Evolutionary conservation across 2,329 filamentous ascomycete genomes (phyloP).

Genomic region (Zasmidium angulare): DNA sequence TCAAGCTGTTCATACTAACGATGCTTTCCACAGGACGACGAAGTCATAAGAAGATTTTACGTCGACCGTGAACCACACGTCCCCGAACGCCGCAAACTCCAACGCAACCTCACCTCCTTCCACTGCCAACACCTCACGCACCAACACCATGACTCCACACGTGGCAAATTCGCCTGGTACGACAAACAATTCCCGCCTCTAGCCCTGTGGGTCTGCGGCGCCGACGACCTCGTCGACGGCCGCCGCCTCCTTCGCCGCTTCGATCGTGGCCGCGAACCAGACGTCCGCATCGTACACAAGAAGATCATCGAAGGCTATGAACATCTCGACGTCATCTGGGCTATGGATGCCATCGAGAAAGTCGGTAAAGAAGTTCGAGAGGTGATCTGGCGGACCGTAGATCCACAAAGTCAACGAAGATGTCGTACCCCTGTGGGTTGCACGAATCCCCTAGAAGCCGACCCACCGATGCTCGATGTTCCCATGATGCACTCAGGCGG

Average conservation of each 20-base stretch:
- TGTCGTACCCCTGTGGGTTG: constrained; percentile 68
- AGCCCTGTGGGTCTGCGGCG: constrained; percentile 83
- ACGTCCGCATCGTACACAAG: constrained; percentile 75
- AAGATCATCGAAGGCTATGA: constrained; percentile 87
- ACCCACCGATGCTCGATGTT: constrained; percentile 22
- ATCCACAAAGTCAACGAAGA: constrained; percentile 53
- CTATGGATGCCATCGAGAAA: constrained; percentile 80
- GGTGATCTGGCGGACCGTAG: constrained; percentile 77
- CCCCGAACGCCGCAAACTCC: constrained; percentile 28
- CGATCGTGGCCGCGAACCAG: constrained; percentile 73
- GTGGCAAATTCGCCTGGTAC: constrained; percentile 69
- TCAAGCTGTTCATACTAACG: background rate
- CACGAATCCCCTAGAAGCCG: constrained; percentile 41
- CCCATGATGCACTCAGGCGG: constrained; percentile 30
- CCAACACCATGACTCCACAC: constrained; percentile 33
- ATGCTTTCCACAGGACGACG: constrained; percentile 29
- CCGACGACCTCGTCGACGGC: constrained; percentile 83
- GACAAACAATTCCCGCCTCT: constrained; percentile 75
- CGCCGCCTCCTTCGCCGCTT: constrained; percentile 71
- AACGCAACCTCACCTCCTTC: constrained; percentile 32
- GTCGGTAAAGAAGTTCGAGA: constrained; percentile 79
- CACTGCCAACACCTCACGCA: constrained; percentile 32
- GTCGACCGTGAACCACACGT: constrained; percentile 30
- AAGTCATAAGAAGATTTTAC: constrained; percentile 39
- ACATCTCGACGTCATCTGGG: constrained; percentile 93